Evolutionary conservation across 805 yeast species (phyloP), one percentile per base, ranked within the genome.

Genomic region (Komagataella pseudopastoris): DNA sequence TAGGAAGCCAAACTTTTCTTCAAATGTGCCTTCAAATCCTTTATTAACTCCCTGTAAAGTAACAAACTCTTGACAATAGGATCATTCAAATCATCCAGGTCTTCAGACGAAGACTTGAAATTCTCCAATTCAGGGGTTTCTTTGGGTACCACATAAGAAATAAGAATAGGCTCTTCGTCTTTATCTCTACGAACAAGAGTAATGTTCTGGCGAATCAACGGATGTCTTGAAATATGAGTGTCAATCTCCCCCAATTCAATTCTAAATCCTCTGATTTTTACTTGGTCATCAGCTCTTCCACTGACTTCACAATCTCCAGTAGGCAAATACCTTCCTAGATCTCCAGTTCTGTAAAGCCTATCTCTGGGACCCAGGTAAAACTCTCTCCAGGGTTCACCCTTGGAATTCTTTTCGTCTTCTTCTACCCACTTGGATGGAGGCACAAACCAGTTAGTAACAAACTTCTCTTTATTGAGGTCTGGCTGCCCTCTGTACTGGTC

Each of bases 251-350:
- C 99, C 52, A 93, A 75, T 70, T 93, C 99, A 56, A 93, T 95
- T 70, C 99, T 81, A 80, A 93, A 95, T 1, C 99, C 99, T 71
- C 99, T 82, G 58, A 93, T 93, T 68, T 93, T 93, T 55, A 93
- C 96, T 68, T 93, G 99, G 64, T 91, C 98, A 70, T 93, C 99
- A 23, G 99, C 99, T 66, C 99, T 81, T 54, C 99, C 99, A 64
- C 95, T 85, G 67, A 97, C 91, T 72, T 93, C 99, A 59, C 93
- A 89, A 70, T 93, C 88, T 52, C 99, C 99, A 63, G 90, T 96
- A 6, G 98, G 97, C 53, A 90, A 71, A 65, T 95, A 93, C 59
- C 99, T 81, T 51, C 99, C 99, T 57, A 93, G 74, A 68, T 93
- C 99, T 58, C 99, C 99, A 47, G 98, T 91, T 69, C 98, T 78